phyloP scores from a whole-genome alignment of 2,329 filamentous ascomycete species.

The Verticillium nubilum region DNA sequence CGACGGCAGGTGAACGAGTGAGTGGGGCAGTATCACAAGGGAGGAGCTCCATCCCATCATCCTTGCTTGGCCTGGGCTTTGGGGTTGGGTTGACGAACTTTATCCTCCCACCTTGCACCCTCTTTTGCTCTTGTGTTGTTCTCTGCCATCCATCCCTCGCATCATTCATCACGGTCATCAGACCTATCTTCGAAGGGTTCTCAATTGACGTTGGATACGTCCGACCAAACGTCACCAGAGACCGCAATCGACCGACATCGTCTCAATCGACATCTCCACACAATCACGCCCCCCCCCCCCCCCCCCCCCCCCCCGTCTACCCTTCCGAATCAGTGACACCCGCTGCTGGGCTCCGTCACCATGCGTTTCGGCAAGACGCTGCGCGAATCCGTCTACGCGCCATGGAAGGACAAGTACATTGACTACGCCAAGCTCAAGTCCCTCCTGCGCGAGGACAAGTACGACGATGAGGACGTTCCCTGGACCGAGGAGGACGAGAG shows the following conservation, averaged over 20 bases:
- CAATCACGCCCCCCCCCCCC: neutral
- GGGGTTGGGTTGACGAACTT: neutral
- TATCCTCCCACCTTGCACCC: neutral
- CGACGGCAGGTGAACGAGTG: neutral
- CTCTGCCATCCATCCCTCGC: neutral
- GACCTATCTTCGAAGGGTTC: neutral
- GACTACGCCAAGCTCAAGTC: constrained; percentile 92
- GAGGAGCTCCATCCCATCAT: neutral
- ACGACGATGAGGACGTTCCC: constrained; percentile 53
- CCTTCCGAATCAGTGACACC: too few relatives aligned
- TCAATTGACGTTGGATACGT: neutral
- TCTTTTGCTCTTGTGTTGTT: neutral
- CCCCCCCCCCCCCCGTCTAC: neutral
- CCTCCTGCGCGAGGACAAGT: constrained; percentile 72
- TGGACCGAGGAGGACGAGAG: constrained; percentile 97
- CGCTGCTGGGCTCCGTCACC: constrained; percentile 15
- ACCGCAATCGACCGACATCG: too few relatives aligned
- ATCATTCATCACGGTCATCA: neutral
- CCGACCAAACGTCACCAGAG: too few relatives aligned
- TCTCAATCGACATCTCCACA: too few relatives aligned
- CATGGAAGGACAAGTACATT: constrained; percentile 92
- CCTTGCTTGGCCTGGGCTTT: neutral
- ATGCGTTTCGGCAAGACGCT: constrained; percentile 97
- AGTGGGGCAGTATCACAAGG: constrained; percentile 2
- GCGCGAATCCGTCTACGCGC: constrained; percentile 69